Percentiles rank a stretch among this genome's conserved stretches.
Conservation (phyloP, 441 rosid genomes). For the Cnidoscolus chayamansa region DNA sequence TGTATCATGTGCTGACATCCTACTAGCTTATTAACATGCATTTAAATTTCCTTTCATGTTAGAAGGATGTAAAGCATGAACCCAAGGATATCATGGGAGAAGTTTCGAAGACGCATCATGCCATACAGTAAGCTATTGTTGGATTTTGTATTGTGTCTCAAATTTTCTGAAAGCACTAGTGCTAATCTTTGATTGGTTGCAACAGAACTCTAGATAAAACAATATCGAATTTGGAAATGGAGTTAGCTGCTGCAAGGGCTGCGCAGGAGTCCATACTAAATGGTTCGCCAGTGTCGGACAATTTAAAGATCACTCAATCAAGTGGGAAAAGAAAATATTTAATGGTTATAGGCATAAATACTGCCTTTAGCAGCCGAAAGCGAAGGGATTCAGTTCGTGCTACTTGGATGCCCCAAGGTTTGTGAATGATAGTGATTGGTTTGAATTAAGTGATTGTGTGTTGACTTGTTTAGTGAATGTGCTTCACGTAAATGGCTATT, state of each 20-base stretch:
- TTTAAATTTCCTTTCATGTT: slow-evolving; percentile 13
- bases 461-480: background rate
- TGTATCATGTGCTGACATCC: background rate
- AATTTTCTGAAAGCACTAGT: slow-evolving; percentile 1
- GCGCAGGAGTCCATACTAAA: slow-evolving; percentile 76
- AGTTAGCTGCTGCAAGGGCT: slow-evolving; percentile 77
- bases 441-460: slow-evolving; percentile 1
- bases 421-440: slow-evolving; percentile 15
- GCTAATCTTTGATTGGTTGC: slow-evolving; percentile 21
- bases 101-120: slow-evolving; percentile 69
- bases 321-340: slow-evolving; percentile 59
- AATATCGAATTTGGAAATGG: slow-evolving; percentile 76
- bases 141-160: background rate
- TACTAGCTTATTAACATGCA: slow-evolving; percentile 18
- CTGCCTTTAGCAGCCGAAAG: slow-evolving; percentile 91
- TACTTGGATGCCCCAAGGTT: slow-evolving; percentile 97
- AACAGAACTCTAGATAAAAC: slow-evolving; percentile 76
- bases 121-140: slow-evolving; percentile 56
- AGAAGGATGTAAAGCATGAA: slow-evolving; percentile 57
- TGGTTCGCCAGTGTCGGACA: slow-evolving; percentile 75
- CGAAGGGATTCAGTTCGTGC: slow-evolving; percentile 88
- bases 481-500: background rate
- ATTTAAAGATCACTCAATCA: slow-evolving; percentile 47
- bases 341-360: slow-evolving; percentile 84
- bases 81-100: slow-evolving; percentile 54